These are phyloP conservation scores for Acrodontium crateriforme DNA, from an alignment of 2,329 filamentous ascomycete species.

Conservation along the genomic window DNA sequence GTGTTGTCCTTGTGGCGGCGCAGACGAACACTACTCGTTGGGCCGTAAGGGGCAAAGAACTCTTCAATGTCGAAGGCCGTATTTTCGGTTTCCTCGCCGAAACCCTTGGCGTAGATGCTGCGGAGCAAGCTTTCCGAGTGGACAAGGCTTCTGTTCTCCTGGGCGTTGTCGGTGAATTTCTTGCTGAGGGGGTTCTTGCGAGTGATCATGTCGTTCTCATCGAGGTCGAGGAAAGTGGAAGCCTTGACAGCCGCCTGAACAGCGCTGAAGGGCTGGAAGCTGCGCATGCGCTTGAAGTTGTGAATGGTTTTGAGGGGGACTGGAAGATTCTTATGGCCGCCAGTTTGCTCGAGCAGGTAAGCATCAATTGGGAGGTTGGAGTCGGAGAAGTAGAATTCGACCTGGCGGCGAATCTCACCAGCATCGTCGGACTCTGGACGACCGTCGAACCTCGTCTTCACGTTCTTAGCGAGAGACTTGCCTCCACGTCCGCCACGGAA, in stretches of 20 bases:
- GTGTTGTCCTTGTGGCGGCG: constrained; percentile 56
- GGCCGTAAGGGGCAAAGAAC: constrained; percentile 72
- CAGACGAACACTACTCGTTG: constrained; percentile 71
- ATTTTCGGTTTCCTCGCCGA: constrained; percentile 66
- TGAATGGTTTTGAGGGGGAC: constrained; percentile 65
- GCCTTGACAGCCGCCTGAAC: constrained; percentile 72
- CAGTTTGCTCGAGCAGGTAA: constrained; percentile 67
- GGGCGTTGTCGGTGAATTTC: constrained; percentile 37
- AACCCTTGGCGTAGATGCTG: constrained; percentile 87
- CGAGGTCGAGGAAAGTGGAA: constrained; percentile 58
- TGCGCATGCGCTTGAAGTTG: constrained; percentile 90
- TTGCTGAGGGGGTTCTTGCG: constrained; percentile 56
- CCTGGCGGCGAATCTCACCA: constrained; percentile 71
- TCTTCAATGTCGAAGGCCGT: constrained; percentile 90
- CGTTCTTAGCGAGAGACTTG: constrained; percentile 6
- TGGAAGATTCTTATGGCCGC: constrained; percentile 67
- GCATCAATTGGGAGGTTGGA: constrained; percentile 81
- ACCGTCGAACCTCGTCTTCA: constrained; percentile 18
- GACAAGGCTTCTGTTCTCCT: constrained; percentile 40
- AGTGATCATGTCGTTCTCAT: constrained; percentile 57
- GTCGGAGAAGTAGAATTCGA: constrained; percentile 93
- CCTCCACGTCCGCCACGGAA: constrained; percentile 2
- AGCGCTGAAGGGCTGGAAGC: constrained; percentile 76
- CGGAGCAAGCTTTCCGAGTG: constrained; percentile 55
- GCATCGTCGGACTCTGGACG: constrained; percentile 65